Base-by-base conservation (phyloP, 129 eudicot species). In the Flaveria ramosissima region DNA sequence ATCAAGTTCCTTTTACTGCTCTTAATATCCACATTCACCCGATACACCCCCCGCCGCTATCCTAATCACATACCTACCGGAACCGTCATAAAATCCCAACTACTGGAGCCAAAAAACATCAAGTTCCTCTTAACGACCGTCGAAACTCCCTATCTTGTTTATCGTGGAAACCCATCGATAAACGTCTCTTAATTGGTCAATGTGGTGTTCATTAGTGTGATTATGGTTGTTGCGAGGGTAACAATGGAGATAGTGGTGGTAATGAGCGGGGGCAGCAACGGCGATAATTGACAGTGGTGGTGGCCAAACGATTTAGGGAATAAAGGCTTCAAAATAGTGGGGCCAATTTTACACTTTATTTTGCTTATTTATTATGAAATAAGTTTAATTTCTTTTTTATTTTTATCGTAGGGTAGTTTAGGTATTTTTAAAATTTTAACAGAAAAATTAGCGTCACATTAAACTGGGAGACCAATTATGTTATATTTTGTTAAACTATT, bases 121-220 rank as follows among this genome's bases (percentile, higher is more conserved):
- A 93, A 60, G 81, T 93, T 93, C 59, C 80, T 83, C 1, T 27
- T 7, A 90, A 70, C 20, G 41, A 81, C 11, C 88, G 47, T 0
- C 90, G 88, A 1, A 87, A 78, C 12, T 84, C 56, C 30, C 46
- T 82, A 3, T 88, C 93, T 0, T 89, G 85, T 0, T 78, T 76
- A 10, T 76, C 85, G 80, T 88, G 98, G 88, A 72, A 90, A 90
- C 0, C 97, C 97, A 76, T 93, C 97, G 1, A 90, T 71, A 77
- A 97, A 93, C 0, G 98, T 84, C 20, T 84, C 91, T 70, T 87
- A 92, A 74, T 93, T 88, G 24, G 96, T 93, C 14, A 93, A 70
- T 39, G 96, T 85, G 0, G 96, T 21, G 56, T 90, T 88, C 39
- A 93, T 51, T 0, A 93, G 83, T 2, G 98, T 93, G 2, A 78